A percentile compares a stretch with the other conserved stretches of the same genome.
phyloP scores from a whole-genome alignment of 257 asterid genomes.

The Solanum sejunctum region DNA sequence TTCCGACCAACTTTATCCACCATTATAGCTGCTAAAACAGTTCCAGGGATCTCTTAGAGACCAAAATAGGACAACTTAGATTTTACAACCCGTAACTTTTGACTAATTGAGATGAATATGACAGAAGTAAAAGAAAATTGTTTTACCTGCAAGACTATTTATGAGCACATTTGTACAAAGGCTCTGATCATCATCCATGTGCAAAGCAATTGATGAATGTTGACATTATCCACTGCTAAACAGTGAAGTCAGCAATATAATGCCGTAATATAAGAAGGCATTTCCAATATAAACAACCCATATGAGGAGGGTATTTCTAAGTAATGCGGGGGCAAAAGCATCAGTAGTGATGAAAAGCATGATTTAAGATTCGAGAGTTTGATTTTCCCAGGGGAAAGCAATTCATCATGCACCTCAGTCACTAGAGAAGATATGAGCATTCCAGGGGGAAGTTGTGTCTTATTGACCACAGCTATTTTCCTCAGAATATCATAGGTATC shows the following conservation, averaged over 20 bases:
- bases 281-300: slow-evolving; percentile 59
- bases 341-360: slow-evolving; percentile 19
- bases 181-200: slow-evolving; percentile 9
- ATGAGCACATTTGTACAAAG: slow-evolving; percentile 49
- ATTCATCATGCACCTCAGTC: not conserved
- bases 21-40: slow-evolving; percentile 40
- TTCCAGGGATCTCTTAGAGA: slow-evolving; percentile 71
- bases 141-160: slow-evolving; percentile 67
- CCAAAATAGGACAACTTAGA: not conserved
- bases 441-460: slow-evolving; percentile 45
- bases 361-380: slow-evolving; percentile 4
- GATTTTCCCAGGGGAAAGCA: slow-evolving; percentile 8
- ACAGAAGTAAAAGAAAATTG: not conserved
- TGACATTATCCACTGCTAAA: slow-evolving; percentile 45
- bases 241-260: slow-evolving; percentile 68
- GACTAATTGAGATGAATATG: not conserved
- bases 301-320: slow-evolving; percentile 15
- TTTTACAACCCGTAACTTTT: not conserved
- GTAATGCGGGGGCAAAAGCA: slow-evolving; percentile 32
- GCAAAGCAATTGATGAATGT: slow-evolving; percentile 17
- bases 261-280: slow-evolving; percentile 57
- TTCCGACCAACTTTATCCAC: slow-evolving; percentile 68
- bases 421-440: slow-evolving; percentile 27
- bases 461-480: slow-evolving; percentile 35
- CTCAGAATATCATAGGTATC: slow-evolving; percentile 30